Conservation (phyloP, 805 yeast genomes). For the Barnettozyma salicaria region DNA sequence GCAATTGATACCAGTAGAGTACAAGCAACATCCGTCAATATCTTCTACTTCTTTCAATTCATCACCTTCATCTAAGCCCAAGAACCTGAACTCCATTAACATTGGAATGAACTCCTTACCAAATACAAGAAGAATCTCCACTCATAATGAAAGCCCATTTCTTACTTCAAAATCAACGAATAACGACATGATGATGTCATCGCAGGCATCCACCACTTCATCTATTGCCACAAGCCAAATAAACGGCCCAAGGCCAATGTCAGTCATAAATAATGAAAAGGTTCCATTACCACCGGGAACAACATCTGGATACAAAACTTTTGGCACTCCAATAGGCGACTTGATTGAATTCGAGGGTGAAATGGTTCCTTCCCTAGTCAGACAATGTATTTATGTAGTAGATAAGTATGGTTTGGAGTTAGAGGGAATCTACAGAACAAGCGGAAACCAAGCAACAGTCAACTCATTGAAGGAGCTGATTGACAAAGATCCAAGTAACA, state of each 20-base stretch:
- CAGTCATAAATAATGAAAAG: slow-evolving; percentile 24
- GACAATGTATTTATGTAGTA: slow-evolving; percentile 79
- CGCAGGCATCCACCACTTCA: slow-evolving; percentile 11
- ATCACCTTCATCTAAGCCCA: slow-evolving; percentile 15
- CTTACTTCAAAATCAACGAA: slow-evolving; percentile 22
- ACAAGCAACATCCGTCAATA: slow-evolving; percentile 64
- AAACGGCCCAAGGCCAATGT: slow-evolving; percentile 28
- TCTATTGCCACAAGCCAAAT: slow-evolving; percentile 5
- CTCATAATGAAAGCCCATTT: slow-evolving; percentile 31
- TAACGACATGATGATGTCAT: background rate
- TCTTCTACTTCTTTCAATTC: slow-evolving; percentile 21
- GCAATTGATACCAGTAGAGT: slow-evolving; percentile 59
- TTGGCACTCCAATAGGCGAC: slow-evolving; percentile 78
- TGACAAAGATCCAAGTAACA: slow-evolving; percentile 67
- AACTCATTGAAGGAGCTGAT: slow-evolving; percentile 67
- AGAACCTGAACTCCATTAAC: slow-evolving; percentile 9
- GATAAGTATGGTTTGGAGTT: slow-evolving; percentile 78
- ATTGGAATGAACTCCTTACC: slow-evolving; percentile 12
- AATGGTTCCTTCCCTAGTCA: slow-evolving; percentile 86
- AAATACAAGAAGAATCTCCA: slow-evolving; percentile 26
- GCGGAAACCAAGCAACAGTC: slow-evolving; percentile 72
- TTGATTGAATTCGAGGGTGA: slow-evolving; percentile 79
- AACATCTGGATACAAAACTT: slow-evolving; percentile 43
- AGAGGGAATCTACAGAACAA: slow-evolving; percentile 86
- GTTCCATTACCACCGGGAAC: slow-evolving; percentile 26